Base-by-base conservation (phyloP, 495 filamentous ascomycete species). In the Talaromyces thailandensis region DNA sequence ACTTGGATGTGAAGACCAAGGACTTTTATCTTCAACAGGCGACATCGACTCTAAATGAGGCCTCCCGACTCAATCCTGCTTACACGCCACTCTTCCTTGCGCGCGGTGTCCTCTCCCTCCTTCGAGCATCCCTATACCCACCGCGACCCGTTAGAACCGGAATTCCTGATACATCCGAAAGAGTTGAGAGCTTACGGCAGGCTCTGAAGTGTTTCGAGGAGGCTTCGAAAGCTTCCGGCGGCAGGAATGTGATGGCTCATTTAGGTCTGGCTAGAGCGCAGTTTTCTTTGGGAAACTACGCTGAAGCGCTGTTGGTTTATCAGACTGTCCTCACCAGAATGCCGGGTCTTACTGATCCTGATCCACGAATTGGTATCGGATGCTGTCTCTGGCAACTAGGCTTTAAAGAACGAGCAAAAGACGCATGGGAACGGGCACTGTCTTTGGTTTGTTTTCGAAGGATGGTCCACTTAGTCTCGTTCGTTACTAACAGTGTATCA, bases 331-430 rank as follows among this genome's bases (percentile, higher is more conserved):
- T 98, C 18, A 74, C 82, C 66, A 90, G 88, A 73, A 88, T 90
- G 79, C 94, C 94, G 11, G 86, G 91, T 62, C 77, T 98, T 59
- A 84, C 87, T n/a, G 95, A 98, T 67, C 94, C 94, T 4, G 94
- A 98, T 72, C 95, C 94, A 65, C 81, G 94, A 58, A 92, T 98
- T 64, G 94, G 94, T 52, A 88, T 98, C 65, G 94, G 94, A 23
- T 93, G 92, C 71, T 98, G 94, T 71, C 86, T 93, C 63, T 98
- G 94, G 94, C 90, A 93, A 69, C 80, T 98, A 12, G 92, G 91
- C 21, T 88, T 87, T 79, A 96, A 96, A 72, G 92, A 96, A 28
- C 90, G 96, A 66, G 95, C 95, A 12, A 91, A 88, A 67, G 74
- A 76, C 25, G 92, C 94, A 6, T 98, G 93, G 93, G 89, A 96